A percentile compares a stretch with the other conserved stretches of the same genome.
Evolutionary conservation across 257 asterid species (phyloP).

Genomic region (Primulina tabacum): DNA sequence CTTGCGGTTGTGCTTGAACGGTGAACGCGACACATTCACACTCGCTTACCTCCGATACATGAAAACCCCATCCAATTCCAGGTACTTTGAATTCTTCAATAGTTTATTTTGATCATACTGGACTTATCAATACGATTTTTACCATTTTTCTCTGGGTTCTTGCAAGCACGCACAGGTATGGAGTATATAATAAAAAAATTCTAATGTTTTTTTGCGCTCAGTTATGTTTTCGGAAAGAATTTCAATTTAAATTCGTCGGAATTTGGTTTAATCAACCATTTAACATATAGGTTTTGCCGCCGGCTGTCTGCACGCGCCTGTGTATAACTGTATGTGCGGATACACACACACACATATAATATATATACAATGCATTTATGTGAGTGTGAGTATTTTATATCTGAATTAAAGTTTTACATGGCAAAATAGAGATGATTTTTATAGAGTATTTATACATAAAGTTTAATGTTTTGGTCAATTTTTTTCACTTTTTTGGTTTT

Average conservation of each 20-base stretch:
- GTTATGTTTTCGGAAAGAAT: background rate
- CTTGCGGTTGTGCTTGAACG: constrained; percentile 11
- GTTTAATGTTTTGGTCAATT: no score
- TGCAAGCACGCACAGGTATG: background rate
- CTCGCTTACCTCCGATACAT: constrained; percentile 16
- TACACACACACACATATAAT: background rate
- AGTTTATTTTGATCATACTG: background rate
- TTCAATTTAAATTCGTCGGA: background rate
- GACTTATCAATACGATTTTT: background rate
- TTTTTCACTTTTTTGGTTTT: no score
- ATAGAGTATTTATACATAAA: no score
- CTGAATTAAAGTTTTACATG: no score
- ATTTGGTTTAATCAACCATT: background rate
- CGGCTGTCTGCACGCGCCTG: background rate
- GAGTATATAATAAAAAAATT: background rate
- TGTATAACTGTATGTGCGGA: background rate
- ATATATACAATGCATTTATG: background rate
- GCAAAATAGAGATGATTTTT: no score
- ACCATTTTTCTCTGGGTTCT: no score
- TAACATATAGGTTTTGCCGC: background rate
- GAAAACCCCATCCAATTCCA: constrained; percentile 19
- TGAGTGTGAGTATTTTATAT: no score
- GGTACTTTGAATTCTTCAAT: constrained; percentile 21
- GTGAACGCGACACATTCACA: constrained; percentile 1
- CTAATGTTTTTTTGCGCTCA: background rate